Conservation (phyloP, 306 rosid species). For the Hylodesmum podocarpum region DNA sequence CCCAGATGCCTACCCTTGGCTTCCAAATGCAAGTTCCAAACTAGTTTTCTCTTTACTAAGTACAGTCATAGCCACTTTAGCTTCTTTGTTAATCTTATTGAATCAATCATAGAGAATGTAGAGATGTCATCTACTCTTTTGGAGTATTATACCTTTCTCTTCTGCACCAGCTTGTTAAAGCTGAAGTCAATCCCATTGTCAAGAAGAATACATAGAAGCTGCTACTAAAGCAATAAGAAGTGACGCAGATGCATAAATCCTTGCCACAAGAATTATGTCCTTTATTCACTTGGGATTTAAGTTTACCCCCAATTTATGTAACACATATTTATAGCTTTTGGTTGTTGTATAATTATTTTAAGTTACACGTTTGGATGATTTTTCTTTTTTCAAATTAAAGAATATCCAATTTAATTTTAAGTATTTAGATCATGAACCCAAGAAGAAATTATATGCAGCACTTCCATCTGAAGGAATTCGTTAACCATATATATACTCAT, state of each 20-base stretch:
- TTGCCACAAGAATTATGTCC: conserved; percentile 25
- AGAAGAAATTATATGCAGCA: not conserved
- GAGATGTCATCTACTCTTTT: not conserved
- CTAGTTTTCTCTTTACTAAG: conserved; percentile 41
- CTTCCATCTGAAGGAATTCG: not conserved
- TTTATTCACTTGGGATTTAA: conserved; percentile 9
- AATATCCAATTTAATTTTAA: conserved; percentile 35
- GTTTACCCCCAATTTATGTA: conserved; percentile 26
- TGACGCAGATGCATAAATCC: conserved; percentile 12
- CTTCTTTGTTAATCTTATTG: conserved; percentile 51
- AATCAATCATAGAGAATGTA: conserved; percentile 36
- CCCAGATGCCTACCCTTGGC: conserved; percentile 96
- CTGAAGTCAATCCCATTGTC: not conserved
- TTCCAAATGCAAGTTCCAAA: conserved; percentile 68
- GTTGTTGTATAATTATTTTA: conserved; percentile 33
- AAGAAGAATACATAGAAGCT: conserved; percentile 8
- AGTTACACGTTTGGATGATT: conserved; percentile 30
- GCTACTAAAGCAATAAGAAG: conserved; percentile 23
- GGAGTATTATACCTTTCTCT: not conserved
- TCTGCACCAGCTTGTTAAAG: conserved; percentile 10
- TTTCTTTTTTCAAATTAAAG: conserved; percentile 1
- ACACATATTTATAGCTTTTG: conserved; percentile 18
- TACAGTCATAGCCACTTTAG: conserved; percentile 43
- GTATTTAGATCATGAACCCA: conserved; percentile 28
- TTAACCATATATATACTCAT: not conserved